phyloP scores from a whole-genome alignment of 164 flowering plant genomes.

The Pachysandra terminalis region DNA sequence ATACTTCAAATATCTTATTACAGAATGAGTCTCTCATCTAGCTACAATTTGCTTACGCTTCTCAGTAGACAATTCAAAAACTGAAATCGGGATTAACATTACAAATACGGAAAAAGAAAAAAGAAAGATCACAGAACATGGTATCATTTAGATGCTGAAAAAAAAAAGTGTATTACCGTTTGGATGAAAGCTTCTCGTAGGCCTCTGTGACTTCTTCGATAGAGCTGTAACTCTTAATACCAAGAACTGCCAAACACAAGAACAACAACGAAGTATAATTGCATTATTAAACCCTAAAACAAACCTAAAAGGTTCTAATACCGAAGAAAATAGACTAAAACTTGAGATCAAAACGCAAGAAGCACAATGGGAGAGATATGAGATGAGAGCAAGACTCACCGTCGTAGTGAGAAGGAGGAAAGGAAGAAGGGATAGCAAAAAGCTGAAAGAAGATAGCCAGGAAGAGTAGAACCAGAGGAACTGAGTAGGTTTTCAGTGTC shows the following conservation, averaged over 20 bases:
- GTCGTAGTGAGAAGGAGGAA: constrained; percentile 77
- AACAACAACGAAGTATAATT: background rate
- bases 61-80: too few species aligned
- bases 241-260: constrained; percentile 44
- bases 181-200: constrained; percentile 50
- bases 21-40: too few species aligned
- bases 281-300: background rate
- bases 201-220: constrained; percentile 67
- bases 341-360: background rate
- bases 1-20: too few species aligned
- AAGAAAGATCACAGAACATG: too few species aligned
- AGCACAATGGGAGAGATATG: background rate
- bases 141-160: background rate
- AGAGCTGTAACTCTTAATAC: constrained; percentile 43
- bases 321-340: constrained; percentile 5
- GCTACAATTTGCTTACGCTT: too few species aligned
- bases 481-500: constrained; percentile 43
- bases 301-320: background rate
- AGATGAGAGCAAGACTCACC: constrained; percentile 34
- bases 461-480: constrained; percentile 54
- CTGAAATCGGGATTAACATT: too few species aligned
- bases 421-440: constrained; percentile 54
- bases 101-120: too few species aligned
- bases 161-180: constrained; percentile 35
- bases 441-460: constrained; percentile 61